Evolutionary conservation across 257 asterid genomes (phyloP), one percentile per base, ranked within the genome.

Genomic region (Solanum bulbocastanum): DNA sequence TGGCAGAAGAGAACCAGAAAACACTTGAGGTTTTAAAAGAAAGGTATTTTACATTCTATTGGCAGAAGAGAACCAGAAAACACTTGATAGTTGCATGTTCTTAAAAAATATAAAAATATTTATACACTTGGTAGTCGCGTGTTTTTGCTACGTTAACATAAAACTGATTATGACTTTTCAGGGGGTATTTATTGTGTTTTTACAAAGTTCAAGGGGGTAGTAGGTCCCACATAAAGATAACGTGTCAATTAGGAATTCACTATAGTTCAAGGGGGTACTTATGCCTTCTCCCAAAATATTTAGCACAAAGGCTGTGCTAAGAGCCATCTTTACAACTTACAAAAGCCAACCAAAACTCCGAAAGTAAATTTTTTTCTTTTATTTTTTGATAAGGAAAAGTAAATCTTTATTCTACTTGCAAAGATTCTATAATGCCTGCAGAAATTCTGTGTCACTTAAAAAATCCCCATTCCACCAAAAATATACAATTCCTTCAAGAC

Each of bases 1-100:
- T 97, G 95, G 99, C 99, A 8, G 99, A 97, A 90, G 99, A 97
- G 95, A 97, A 96, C 92, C 99, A 97, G 93, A 97, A 97, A 92
- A 93, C 98, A 25, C 88, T 97, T 94, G 99, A 96, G 93, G 98
- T 95, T 87, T 88, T 96, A 44, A 97, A 96, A 90, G 99, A 97
- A 93, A 94, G 99, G 99, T 95, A 94, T 82, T 86, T 44, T 46
- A 71, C 79, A 84, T 79, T 44, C 66, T 49, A 52, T 82, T 82
- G 86, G 39, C 23, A 16, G 1, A 18, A 16, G 39, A 73, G 39
- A 73, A 33, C 39, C 27, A 73, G 6, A 73, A 35, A 18, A 73
- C 81, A 73, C 14, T 73, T 35, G 46, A 13, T 73, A 73, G 46
- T 73, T 23, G 27, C 46, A 11, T 20, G 25, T 10, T 73, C 16